These are phyloP conservation scores for Cladobotryum protrusum DNA, from an alignment of 2,329 filamentous ascomycete genomes.

Conservation along the genomic window DNA sequence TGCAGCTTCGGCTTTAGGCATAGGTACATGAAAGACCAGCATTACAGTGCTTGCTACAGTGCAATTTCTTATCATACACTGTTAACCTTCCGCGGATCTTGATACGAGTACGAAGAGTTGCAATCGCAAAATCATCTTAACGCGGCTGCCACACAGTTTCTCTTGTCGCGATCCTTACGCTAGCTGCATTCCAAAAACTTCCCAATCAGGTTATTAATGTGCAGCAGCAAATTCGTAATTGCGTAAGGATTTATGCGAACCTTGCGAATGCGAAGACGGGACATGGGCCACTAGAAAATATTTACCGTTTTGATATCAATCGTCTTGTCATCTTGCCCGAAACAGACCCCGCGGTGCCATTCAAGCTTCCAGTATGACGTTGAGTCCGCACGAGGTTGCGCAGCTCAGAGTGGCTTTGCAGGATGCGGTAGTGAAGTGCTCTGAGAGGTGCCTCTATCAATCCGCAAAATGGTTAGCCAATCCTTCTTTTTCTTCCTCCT, in stretches of 20 bases:
- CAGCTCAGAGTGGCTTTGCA: slow-evolving; percentile 72
- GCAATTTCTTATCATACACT: too few species aligned
- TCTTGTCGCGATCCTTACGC: neutral
- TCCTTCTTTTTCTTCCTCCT: neutral
- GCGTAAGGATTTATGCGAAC: neutral
- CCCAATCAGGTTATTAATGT: neutral
- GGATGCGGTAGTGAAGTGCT: slow-evolving; percentile 83
- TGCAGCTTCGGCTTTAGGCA: too few species aligned
- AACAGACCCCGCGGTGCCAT: slow-evolving; percentile 7
- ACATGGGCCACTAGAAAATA: neutral
- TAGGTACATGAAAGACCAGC: too few species aligned
- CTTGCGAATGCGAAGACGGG: neutral
- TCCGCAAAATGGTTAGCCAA: slow-evolving; percentile 80
- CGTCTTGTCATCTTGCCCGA: too few species aligned
- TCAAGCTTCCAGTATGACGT: slow-evolving; percentile 36
- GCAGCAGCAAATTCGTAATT: neutral
- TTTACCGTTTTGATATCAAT: slow-evolving; percentile 5
- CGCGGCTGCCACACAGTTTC: neutral
- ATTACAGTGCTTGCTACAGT: too few species aligned
- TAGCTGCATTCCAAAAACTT: too few species aligned
- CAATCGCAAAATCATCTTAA: neutral
- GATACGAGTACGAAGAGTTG: neutral
- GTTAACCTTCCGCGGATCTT: neutral
- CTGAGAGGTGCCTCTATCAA: slow-evolving; percentile 90
- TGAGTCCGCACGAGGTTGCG: slow-evolving; percentile 49